Evolutionary conservation across 257 asterid genomes (phyloP).

Genomic region (Capsicum chinense): DNA sequence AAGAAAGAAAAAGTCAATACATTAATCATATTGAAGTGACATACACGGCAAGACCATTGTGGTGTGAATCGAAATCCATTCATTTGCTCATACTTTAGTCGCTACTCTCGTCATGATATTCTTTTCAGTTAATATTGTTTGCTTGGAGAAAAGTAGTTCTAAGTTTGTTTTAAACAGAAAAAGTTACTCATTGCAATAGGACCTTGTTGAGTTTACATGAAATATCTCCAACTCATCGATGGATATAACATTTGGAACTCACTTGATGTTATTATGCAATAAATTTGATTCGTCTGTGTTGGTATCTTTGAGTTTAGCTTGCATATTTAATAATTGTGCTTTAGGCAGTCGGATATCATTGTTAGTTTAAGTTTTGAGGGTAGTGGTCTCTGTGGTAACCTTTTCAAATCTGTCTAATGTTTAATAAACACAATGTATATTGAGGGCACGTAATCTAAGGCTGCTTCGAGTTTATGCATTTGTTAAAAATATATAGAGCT

Average conservation of each 20-base stretch:
- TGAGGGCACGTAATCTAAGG: background rate
- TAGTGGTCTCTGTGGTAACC: background rate
- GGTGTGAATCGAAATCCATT: background rate
- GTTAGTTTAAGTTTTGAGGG: background rate
- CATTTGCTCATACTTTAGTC: background rate
- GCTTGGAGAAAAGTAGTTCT: background rate
- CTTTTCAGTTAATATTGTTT: background rate
- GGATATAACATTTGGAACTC: background rate
- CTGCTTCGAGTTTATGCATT: background rate
- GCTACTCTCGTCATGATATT: background rate
- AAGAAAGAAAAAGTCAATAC: background rate
- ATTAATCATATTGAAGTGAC: background rate
- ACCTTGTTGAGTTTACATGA: constrained; percentile 25
- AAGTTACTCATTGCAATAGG: background rate
- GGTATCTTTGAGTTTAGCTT: background rate
- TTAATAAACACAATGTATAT: background rate
- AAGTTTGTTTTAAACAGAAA: background rate
- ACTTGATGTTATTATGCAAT: background rate
- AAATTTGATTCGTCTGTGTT: background rate
- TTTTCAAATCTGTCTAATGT: background rate
- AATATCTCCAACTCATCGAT: background rate
- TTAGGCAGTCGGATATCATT: background rate
- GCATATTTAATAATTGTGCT: background rate
- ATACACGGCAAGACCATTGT: background rate
- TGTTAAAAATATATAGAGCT: constrained; percentile 9